phyloP scores from a whole-genome alignment of 805 yeast species.

The Suhomyces emberorum region DNA sequence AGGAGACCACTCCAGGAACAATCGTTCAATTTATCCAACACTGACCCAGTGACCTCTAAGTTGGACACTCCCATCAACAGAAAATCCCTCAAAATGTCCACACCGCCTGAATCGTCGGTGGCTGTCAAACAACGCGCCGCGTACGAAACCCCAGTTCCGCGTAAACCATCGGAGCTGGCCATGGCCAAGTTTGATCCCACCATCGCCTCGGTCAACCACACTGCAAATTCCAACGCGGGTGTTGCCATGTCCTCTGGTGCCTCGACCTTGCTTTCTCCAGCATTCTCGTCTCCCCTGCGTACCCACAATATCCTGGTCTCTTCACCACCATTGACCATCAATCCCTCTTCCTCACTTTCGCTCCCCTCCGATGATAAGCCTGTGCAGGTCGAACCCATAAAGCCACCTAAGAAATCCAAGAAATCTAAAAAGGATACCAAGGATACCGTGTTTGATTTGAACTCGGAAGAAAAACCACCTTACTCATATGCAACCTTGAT shows the following conservation, averaged over 20 bases:
- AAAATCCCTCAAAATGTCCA: constrained; percentile 25
- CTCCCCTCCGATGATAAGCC: constrained; percentile 2
- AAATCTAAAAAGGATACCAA: constrained; percentile 26
- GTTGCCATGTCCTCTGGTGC: constrained; percentile 2
- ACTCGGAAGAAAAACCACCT: constrained; percentile 76
- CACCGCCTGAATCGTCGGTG: constrained; percentile 33
- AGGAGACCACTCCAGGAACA: constrained; percentile 12
- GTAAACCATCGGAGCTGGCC: not conserved
- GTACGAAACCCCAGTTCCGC: constrained; percentile 15
- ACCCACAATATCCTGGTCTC: constrained; percentile 3
- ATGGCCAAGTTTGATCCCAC: constrained; percentile 1
- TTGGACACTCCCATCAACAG: constrained; percentile 26
- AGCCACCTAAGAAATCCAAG: constrained; percentile 18
- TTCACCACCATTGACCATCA: constrained; percentile 14
- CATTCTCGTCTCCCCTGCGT: constrained; percentile 45
- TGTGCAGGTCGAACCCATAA: constrained; percentile 5
- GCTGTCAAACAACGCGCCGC: constrained; percentile 12
- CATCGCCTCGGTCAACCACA: not conserved
- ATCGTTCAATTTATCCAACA: constrained; percentile 7
- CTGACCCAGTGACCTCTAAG: constrained; percentile 1
- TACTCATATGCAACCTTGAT: constrained; percentile 91
- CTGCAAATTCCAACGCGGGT: not conserved
- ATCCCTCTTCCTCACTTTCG: constrained; percentile 12
- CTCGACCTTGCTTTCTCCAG: constrained; percentile 34
- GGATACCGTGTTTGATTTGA: constrained; percentile 41